Percentiles rank a stretch among this genome's conserved stretches.
Evolutionary conservation across 2,329 filamentous ascomycete genomes (phyloP).

Genomic region (Neopestalotiopsis sp.): DNA sequence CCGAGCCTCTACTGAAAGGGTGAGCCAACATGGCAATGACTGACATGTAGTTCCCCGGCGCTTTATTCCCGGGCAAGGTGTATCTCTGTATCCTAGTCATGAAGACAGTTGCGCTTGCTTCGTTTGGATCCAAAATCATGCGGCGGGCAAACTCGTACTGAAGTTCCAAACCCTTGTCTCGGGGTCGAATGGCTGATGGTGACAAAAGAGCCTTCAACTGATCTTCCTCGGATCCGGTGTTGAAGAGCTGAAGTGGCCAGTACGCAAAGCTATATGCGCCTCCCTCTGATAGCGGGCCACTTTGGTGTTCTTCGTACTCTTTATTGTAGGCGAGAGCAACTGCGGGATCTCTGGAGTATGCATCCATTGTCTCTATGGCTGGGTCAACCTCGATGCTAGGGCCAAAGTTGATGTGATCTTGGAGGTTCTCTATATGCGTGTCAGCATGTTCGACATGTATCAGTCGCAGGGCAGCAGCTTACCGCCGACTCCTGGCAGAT

Average conservation of each 20-base stretch:
- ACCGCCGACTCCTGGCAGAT: conserved; percentile 45
- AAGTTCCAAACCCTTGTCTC: background rate
- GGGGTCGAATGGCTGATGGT: too few relatives aligned
- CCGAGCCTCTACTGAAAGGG: conserved; percentile 22
- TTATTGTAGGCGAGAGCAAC: background rate
- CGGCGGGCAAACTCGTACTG: background rate
- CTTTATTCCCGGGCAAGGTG: background rate
- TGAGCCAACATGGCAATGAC: conserved; percentile 13
- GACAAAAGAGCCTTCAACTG: background rate
- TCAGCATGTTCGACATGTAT: background rate
- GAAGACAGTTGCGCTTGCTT: conserved; percentile 5
- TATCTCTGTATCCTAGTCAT: conserved; percentile 10
- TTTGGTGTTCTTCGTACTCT: background rate
- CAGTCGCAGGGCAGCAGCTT: conserved; percentile 24
- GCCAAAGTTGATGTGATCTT: conserved; percentile 36
- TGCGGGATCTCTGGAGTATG: background rate
- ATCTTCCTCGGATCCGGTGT: background rate
- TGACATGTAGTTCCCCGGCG: conserved; percentile 5
- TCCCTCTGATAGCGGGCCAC: background rate
- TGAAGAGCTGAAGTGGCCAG: conserved; percentile 5
- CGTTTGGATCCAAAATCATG: background rate
- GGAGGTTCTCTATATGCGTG: conserved; percentile 24
- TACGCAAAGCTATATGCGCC: background rate
- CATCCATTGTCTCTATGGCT: background rate
- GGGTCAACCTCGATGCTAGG: background rate